Evolutionary conservation across 768 basidiomycete genomes (phyloP).

Genomic region (Mycena rebaudengoi): DNA sequence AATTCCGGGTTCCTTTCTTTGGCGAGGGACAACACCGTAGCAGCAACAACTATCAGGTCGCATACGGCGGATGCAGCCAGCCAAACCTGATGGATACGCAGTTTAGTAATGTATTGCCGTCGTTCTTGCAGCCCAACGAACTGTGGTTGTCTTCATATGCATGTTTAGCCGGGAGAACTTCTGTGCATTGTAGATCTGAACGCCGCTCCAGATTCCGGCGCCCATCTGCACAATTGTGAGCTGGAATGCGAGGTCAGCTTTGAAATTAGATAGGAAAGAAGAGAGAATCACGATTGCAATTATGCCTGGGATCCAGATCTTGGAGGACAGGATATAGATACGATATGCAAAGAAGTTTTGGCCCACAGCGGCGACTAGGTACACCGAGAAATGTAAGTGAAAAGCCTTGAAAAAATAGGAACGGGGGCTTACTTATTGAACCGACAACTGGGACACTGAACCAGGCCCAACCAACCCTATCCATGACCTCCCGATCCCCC

Average conservation of each 20-base stretch:
- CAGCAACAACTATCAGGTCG: conserved; percentile 11
- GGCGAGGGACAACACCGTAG: background rate
- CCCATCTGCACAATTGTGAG: background rate
- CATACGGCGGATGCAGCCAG: conserved; percentile 7
- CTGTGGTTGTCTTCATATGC: background rate
- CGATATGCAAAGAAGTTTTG: conserved; percentile 32
- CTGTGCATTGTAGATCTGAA: background rate
- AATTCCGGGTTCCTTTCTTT: background rate
- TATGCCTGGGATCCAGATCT: background rate
- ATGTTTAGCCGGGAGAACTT: background rate
- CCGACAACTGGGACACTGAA: conserved; percentile 28
- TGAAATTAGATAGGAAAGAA: background rate
- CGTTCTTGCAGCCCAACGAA: background rate
- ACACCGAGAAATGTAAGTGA: too few relatives aligned
- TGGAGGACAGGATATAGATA: conserved; percentile 20
- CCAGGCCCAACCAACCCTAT: conserved; percentile 27
- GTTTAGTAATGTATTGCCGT: too few relatives aligned
- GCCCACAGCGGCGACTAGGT: conserved; percentile 22
- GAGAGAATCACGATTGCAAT: background rate
- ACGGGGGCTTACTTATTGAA: conserved; percentile 14
- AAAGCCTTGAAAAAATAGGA: background rate
- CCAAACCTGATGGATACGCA: conserved; percentile 15
- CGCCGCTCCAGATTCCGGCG: conserved; percentile 4
- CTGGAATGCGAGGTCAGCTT: background rate
- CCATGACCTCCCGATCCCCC: conserved; percentile 23